A percentile compares a stretch with the other conserved stretches of the same genome.
Conservation (phyloP, 139 green algal species). For the Coelastrella sp. region DNA sequence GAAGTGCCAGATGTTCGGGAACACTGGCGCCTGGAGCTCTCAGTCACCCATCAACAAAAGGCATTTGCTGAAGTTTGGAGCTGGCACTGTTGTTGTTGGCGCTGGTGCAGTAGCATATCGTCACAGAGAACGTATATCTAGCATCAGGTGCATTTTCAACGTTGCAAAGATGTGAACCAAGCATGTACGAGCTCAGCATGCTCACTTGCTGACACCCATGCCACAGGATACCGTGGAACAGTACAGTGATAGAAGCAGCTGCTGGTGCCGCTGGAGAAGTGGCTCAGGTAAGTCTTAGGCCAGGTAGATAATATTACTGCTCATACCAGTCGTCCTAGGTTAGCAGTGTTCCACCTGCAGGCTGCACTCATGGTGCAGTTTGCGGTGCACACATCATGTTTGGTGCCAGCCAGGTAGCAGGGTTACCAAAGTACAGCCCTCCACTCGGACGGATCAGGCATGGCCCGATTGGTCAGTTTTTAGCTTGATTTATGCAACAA, state of each 20-base stretch:
- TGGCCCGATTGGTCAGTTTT: not conserved
- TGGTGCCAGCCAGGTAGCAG: no score
- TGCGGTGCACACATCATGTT: no score
- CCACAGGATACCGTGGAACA: slow-evolving; percentile 18
- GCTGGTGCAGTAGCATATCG: not conserved
- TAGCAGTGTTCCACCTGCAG: not conserved
- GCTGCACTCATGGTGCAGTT: not conserved
- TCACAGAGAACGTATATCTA: not conserved
- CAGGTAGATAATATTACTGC: no score
- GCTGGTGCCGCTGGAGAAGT: slow-evolving; percentile 38
- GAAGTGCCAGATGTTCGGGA: not conserved
- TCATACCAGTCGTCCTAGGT: not conserved
- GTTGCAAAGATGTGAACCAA: not conserved
- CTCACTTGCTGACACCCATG: no score
- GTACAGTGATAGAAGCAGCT: slow-evolving; percentile 31
- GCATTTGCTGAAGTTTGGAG: not conserved
- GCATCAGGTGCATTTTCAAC: not conserved
- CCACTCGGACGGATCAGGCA: no score
- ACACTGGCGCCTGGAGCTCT: not conserved
- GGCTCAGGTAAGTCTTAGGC: slow-evolving; percentile 28
- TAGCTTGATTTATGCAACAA: not conserved
- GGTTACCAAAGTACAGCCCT: no score
- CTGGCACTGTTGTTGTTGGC: not conserved
- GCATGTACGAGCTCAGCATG: not conserved
- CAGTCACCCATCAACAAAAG: not conserved